Evolutionary conservation across 2,329 filamentous ascomycete species (phyloP).

Genomic region (Fusarium sp.): DNA sequence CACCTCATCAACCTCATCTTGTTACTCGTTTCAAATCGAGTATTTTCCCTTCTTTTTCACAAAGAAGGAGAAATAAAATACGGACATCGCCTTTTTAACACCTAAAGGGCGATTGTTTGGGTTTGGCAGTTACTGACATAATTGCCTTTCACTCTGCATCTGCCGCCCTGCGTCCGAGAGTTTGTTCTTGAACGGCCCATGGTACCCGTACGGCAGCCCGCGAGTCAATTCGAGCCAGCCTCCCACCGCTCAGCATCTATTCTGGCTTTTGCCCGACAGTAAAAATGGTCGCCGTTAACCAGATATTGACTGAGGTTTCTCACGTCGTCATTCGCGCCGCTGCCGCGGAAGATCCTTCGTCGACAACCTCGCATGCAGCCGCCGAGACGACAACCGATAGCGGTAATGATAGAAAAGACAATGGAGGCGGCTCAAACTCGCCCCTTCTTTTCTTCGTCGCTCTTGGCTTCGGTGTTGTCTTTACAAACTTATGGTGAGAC

Average conservation of each 20-base stretch:
- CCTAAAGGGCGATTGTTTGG: constrained; percentile 24
- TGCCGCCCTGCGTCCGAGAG: constrained; percentile 37
- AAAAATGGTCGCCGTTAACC: constrained; percentile 48
- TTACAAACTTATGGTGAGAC: constrained; percentile 96
- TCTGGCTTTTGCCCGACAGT: constrained; percentile 29
- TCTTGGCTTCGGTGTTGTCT: constrained; percentile 96
- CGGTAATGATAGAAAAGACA: constrained; percentile 34
- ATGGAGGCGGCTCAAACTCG: constrained; percentile 57
- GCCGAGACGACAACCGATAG: constrained; percentile 32
- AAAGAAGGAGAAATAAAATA: constrained; percentile 11
- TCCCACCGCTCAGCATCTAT: constrained; percentile 37
- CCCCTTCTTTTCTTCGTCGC: constrained; percentile 86
- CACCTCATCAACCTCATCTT: constrained; percentile 30
- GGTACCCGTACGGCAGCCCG: constrained; percentile 47
- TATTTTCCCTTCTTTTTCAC: constrained; percentile 25
- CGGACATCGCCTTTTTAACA: constrained; percentile 2
- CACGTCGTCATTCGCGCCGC: constrained; percentile 46
- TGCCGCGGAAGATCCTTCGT: constrained; percentile 36
- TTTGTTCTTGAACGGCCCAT: constrained; percentile 45
- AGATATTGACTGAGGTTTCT: constrained; percentile 48
- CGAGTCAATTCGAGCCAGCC: constrained; percentile 48
- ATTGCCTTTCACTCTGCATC: constrained; percentile 40
- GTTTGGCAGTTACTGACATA: constrained; percentile 30
- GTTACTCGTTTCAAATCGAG: constrained; percentile 34
- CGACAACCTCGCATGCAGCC: constrained; percentile 41